phyloP scores from a whole-genome alignment of 2,329 filamentous ascomycete species.

The Colletotrichum sp. region DNA sequence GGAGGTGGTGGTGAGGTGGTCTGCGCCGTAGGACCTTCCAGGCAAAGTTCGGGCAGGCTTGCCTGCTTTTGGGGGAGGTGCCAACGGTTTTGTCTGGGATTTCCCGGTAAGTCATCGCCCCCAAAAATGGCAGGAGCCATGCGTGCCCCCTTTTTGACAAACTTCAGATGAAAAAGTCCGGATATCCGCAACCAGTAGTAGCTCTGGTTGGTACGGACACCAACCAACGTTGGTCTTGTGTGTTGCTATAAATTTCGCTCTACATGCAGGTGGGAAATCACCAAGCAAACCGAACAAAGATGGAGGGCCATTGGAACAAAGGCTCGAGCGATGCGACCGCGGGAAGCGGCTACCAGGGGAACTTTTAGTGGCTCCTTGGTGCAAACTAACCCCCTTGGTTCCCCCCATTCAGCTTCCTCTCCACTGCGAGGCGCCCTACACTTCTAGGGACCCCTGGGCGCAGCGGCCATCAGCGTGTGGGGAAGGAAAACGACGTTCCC shows the following conservation, averaged over 20 bases:
- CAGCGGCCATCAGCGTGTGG: neutral
- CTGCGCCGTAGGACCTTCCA: neutral
- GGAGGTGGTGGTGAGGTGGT: neutral
- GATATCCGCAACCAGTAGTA: neutral
- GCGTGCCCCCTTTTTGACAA: neutral
- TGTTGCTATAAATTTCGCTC: neutral
- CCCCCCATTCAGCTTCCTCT: neutral
- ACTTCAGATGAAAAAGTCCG: neutral
- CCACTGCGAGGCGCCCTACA: slow-evolving; percentile 11
- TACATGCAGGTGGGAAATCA: neutral
- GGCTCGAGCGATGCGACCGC: neutral
- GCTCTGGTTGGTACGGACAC: neutral
- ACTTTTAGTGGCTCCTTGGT: slow-evolving; percentile 3
- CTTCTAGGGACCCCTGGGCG: slow-evolving; percentile 13
- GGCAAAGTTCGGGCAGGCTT: neutral
- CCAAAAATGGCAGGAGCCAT: neutral
- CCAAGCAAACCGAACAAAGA: neutral
- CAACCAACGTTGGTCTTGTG: neutral
- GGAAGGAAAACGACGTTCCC: neutral
- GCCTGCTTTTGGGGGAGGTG: neutral
- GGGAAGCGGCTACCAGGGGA: slow-evolving; percentile 6
- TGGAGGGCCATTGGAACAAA: neutral
- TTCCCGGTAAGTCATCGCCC: neutral
- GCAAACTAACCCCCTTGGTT: neutral
- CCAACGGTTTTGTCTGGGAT: slow-evolving; percentile 13